phyloP scores from a whole-genome alignment of 805 yeast genomes.

The Wickerhamiella vanderwaltii region DNA sequence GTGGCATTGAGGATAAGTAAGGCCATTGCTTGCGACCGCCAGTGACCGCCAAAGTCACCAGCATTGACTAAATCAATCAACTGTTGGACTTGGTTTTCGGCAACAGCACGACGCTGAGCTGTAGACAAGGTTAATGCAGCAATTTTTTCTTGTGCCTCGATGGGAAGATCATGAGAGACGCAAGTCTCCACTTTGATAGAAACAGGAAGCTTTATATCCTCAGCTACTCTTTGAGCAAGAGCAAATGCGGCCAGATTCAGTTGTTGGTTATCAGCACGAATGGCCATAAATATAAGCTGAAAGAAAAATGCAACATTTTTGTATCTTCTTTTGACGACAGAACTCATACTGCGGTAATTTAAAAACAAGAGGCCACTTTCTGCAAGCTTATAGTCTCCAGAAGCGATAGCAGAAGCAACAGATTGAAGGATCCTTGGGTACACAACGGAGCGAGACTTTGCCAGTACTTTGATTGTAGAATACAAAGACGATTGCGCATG shows the following conservation, averaged over 20 bases:
- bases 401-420: constrained; percentile 38
- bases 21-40: constrained; percentile 17
- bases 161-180: background rate
- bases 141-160: background rate
- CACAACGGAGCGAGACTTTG: constrained; percentile 50
- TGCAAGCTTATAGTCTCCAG: constrained; percentile 41
- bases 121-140: background rate
- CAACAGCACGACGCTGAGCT: background rate
- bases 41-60: constrained; percentile 13
- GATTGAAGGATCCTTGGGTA: constrained; percentile 38
- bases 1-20: constrained; percentile 18
- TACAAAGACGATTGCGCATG: constrained; percentile 59
- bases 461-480: constrained; percentile 56
- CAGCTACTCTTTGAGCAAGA: constrained; percentile 29
- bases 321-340: constrained; percentile 47
- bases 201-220: constrained; percentile 26
- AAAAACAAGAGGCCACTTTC: constrained; percentile 55
- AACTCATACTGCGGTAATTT: constrained; percentile 43
- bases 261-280: constrained; percentile 42
- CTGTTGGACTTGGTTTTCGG: background rate
- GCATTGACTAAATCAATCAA: background rate
- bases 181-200: background rate
- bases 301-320: constrained; percentile 36
- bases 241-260: constrained; percentile 44
- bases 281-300: constrained; percentile 43